phyloP scores from a whole-genome alignment of 768 basidiomycete species.

The Mycena rebaudengoi region DNA sequence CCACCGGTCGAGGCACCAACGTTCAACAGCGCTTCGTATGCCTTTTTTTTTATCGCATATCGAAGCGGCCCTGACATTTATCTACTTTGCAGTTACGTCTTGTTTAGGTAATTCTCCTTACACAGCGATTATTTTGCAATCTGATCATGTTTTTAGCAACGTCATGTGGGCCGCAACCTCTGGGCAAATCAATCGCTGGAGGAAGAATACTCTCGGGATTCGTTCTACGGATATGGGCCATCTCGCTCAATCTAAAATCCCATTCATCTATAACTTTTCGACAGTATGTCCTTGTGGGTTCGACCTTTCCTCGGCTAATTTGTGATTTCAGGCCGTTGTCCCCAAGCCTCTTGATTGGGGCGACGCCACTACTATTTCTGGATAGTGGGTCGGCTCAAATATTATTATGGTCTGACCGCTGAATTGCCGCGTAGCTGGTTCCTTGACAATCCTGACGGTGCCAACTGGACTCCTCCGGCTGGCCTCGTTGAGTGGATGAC shows the following conservation, averaged over 20 bases:
- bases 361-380: slow-evolving; percentile 62
- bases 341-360: slow-evolving; percentile 78
- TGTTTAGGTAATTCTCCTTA: slow-evolving; percentile 59
- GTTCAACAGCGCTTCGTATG: slow-evolving; percentile 68
- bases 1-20: slow-evolving; percentile 70
- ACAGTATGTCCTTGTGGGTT: too few relatives aligned
- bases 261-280: slow-evolving; percentile 76
- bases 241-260: slow-evolving; percentile 65
- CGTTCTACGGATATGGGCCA: slow-evolving; percentile 66
- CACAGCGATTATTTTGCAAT: not conserved
- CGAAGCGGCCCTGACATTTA: not conserved
- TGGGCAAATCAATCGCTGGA: slow-evolving; percentile 72
- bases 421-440: slow-evolving; percentile 59
- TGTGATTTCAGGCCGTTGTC: slow-evolving; percentile 69
- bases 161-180: slow-evolving; percentile 76
- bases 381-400: slow-evolving; percentile 53
- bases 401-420: not conserved
- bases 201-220: slow-evolving; percentile 58
- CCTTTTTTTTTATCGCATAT: slow-evolving; percentile 9
- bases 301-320: slow-evolving; percentile 74
- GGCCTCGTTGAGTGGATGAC: slow-evolving; percentile 62
- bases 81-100: slow-evolving; percentile 52
- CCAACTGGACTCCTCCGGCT: slow-evolving; percentile 61
- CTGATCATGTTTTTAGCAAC: slow-evolving; percentile 41
- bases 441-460: slow-evolving; percentile 64